Conservation (phyloP, 2,329 filamentous ascomycete species). For the Penicillium polonicum region DNA sequence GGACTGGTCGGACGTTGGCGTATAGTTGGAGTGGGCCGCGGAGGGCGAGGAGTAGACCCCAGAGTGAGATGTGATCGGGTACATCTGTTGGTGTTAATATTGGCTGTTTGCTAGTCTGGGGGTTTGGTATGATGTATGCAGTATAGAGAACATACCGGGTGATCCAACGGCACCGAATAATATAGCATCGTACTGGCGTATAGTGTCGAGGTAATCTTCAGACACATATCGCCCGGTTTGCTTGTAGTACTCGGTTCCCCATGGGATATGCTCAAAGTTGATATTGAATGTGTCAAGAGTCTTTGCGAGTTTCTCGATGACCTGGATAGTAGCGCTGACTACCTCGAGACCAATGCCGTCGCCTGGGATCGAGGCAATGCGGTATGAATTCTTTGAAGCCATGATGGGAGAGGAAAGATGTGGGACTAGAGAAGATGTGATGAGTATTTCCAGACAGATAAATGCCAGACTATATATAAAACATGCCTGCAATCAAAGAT, state of each 20-base stretch:
- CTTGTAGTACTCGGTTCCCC: slow-evolving; percentile 44
- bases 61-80: slow-evolving; percentile 57
- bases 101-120: not conserved
- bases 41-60: slow-evolving; percentile 52
- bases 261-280: slow-evolving; percentile 50
- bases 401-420: not conserved
- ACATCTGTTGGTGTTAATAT: slow-evolving; percentile 41
- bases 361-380: slow-evolving; percentile 61
- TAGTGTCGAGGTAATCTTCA: slow-evolving; percentile 49
- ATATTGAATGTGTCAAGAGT: slow-evolving; percentile 48
- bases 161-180: slow-evolving; percentile 62
- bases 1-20: slow-evolving; percentile 57
- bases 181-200: slow-evolving; percentile 55
- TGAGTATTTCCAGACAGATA: too few species aligned
- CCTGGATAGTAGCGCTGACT: slow-evolving; percentile 55
- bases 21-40: slow-evolving; percentile 57
- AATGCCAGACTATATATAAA: too few species aligned
- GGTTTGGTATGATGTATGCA: not conserved
- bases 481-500: too few species aligned
- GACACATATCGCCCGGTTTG: slow-evolving; percentile 56
- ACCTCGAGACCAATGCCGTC: slow-evolving; percentile 66
- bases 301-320: slow-evolving; percentile 47
- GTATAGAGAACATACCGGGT: slow-evolving; percentile 42
- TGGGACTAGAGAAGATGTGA: not conserved
- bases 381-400: slow-evolving; percentile 36